Percentiles rank a stretch among this genome's conserved stretches.
These are phyloP conservation scores for Kappamyces sp. DNA, from an alignment of 192 early-diverging fungal species.

Conservation along the genomic window DNA sequence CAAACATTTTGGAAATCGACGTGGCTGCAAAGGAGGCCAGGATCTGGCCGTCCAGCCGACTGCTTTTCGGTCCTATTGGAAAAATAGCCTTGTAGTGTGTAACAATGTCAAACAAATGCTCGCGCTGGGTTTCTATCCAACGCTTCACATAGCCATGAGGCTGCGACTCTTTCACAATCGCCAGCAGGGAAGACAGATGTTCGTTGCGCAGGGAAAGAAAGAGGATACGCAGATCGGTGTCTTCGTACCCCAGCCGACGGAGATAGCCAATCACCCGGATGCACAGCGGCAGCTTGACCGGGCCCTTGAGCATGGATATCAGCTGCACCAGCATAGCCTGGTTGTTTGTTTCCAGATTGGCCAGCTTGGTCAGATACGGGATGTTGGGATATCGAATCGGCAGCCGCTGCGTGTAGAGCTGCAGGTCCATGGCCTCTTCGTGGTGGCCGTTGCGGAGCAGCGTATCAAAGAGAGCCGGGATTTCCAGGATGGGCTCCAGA, in stretches of 20 bases:
- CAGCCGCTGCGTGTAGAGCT: conserved; percentile 57
- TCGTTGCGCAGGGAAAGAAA: conserved; percentile 67
- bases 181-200: conserved; percentile 51
- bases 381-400: conserved; percentile 54
- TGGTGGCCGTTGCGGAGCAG: conserved; percentile 77
- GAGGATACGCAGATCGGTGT: conserved; percentile 63
- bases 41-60: background rate
- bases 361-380: conserved; percentile 51
- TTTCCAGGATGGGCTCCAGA: conserved; percentile 67
- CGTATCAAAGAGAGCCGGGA: conserved; percentile 74
- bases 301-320: conserved; percentile 48
- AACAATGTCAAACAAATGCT: conserved; percentile 75
- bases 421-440: conserved; percentile 77
- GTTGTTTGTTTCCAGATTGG: conserved; percentile 20
- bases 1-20: conserved; percentile 5
- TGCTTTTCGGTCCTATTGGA: conserved; percentile 19
- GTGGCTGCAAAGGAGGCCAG: conserved; percentile 5
- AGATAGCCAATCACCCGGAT: conserved; percentile 75
- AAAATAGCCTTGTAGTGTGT: conserved; percentile 78
- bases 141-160: conserved; percentile 52
- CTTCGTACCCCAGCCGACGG: conserved; percentile 64
- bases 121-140: conserved; percentile 69
- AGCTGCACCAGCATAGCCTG: conserved; percentile 68
- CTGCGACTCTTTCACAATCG: conserved; percentile 38
- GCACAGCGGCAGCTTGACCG: conserved; percentile 69